Evolutionary conservation across 192 early-diverging fungal genomes (phyloP), one percentile per base, ranked within the genome.

Genomic region (Coemansia sp.): DNA sequence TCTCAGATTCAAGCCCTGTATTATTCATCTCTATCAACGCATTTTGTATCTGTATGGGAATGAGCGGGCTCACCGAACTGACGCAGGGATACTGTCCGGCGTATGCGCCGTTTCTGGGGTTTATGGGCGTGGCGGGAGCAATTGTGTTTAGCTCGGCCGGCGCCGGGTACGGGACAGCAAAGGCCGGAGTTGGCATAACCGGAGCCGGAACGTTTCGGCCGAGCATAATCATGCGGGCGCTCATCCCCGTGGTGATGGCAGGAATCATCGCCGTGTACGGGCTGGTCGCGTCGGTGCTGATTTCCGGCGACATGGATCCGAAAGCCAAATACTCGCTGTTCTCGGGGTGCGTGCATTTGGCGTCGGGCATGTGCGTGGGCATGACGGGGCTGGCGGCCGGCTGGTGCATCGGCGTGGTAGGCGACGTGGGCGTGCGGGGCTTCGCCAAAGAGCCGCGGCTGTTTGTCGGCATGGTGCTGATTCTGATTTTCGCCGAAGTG

Each of bases 401-500:
- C 53, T 96, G 92, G 76, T 90, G 95, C 51, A 94, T 99, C 74
- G 97, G 97, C 55, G 85, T 95, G 57, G 94, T 96, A 41, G 97
- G 97, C 70, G 97, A 99, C 66, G 90, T 92, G 69, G 94, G 94
- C 75, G 94, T 96, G 39, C 83, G 94, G 53, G 93, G 90, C 35
- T 90, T 91, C 62, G 92, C 92, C 39, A 91, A 95, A 74, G 93
- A 96, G 72, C 92, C 92, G 24, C 84, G 85, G 66, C 85, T 97
- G 56, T 95, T 94, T 84, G 94, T 96, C 22, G 88, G 88, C 50
- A 94, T 93, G 93, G 90, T 91, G 65, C 84, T 99, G 72, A 96
- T 99, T 60, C 90, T 99, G 54, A 99, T 99, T 89, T 99, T 99
- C 80, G 95, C 96, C 62, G 97, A 99, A 87, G 97, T 99, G 7